phyloP scores from a whole-genome alignment of 2,329 filamentous ascomycete genomes.

The Penicillium sp. region DNA sequence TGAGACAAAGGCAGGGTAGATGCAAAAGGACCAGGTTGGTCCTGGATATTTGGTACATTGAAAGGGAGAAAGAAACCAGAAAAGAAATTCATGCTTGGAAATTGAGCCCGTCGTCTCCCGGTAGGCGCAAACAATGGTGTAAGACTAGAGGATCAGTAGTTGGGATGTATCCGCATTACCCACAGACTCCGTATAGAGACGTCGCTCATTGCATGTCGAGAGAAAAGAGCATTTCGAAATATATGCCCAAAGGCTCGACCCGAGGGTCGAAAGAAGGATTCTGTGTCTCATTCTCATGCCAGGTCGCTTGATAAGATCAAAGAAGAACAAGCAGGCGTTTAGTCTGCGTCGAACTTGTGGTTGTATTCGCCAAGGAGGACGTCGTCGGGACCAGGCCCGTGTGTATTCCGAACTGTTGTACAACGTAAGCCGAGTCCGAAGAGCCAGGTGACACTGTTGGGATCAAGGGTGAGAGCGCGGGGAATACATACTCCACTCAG shows the following conservation, averaged over 20 bases:
- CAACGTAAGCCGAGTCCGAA: conserved; percentile 16
- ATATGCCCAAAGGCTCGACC: background rate
- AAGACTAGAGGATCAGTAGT: background rate
- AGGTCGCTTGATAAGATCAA: conserved; percentile 5
- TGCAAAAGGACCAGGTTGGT: background rate
- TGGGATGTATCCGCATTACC: background rate
- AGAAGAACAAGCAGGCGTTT: conserved; percentile 19
- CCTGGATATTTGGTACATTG: conserved; percentile 5
- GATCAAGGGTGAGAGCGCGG: background rate
- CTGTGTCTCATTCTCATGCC: conserved; percentile 25
- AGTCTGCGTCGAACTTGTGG: conserved; percentile 66
- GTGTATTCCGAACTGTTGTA: conserved; percentile 54
- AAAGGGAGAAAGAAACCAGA: conserved; percentile 1
- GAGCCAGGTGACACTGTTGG: background rate
- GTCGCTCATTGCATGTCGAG: background rate
- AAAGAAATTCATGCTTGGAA: background rate
- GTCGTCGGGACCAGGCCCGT: conserved; percentile 64
- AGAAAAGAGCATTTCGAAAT: background rate
- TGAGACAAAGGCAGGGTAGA: background rate
- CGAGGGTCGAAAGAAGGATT: conserved; percentile 4
- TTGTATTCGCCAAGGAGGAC: conserved; percentile 74
- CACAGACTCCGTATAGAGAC: conserved; percentile 1
- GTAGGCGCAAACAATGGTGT: background rate
- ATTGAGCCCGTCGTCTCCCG: background rate
- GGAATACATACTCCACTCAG: conserved; percentile 73